Conservation (phyloP, 805 yeast species). For the Blastobotrys mokoenaii region DNA sequence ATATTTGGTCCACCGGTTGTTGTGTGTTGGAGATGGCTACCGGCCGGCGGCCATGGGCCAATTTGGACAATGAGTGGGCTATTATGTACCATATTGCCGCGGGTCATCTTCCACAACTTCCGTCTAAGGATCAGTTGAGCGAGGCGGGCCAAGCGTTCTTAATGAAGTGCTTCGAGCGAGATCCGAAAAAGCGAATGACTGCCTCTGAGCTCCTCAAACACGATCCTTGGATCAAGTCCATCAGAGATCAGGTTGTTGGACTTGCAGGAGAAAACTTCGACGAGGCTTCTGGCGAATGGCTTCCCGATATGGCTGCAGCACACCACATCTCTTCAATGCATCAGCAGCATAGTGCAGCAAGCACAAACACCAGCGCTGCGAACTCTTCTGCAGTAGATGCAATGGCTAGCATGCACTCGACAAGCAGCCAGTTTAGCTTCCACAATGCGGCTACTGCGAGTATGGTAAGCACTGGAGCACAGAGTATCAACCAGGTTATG, state of each 20-base stretch:
- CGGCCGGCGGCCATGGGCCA: conserved; percentile 94
- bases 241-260: conserved; percentile 1
- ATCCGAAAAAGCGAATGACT: conserved; percentile 69
- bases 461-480: too few relatives aligned
- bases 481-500: too few relatives aligned
- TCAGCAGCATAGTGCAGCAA: too few relatives aligned
- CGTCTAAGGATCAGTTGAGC: conserved; percentile 69
- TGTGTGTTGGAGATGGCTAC: conserved; percentile 95
- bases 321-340: too few relatives aligned
- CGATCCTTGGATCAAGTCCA: conserved; percentile 72
- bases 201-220: conserved; percentile 72
- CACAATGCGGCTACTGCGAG: too few relatives aligned
- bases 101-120: conserved; percentile 83
- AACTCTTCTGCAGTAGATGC: too few relatives aligned
- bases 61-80: conserved; percentile 95
- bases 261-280: too few relatives aligned
- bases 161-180: conserved; percentile 67
- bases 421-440: too few relatives aligned
- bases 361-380: too few relatives aligned
- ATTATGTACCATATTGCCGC: conserved; percentile 98
- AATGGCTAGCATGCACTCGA: too few relatives aligned
- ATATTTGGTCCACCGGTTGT: conserved; percentile 96
- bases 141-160: conserved; percentile 64
- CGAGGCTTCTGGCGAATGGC: too few relatives aligned
- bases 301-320: too few relatives aligned